These are phyloP conservation scores for Flaveria floridana DNA, from an alignment of 140 eudicot species.

Conservation along the genomic window DNA sequence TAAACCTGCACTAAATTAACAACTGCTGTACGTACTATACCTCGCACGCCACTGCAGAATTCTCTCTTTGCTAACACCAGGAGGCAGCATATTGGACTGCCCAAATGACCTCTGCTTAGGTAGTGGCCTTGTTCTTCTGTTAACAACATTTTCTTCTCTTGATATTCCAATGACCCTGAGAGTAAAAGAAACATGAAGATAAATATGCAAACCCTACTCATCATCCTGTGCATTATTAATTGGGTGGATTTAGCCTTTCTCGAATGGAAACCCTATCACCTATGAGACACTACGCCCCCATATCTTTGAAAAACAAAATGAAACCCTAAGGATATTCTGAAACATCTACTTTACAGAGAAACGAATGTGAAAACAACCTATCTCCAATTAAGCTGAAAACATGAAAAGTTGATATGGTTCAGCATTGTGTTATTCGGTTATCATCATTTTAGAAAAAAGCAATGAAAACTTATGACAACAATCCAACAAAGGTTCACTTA, in stretches of 20 bases:
- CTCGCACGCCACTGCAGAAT: constrained; percentile 66
- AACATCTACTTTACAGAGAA: neutral
- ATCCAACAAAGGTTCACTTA: no score
- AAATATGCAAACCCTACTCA: no score
- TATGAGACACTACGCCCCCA: neutral
- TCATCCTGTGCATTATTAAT: no score
- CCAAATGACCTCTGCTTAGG: constrained; percentile 61
- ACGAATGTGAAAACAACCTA: neutral
- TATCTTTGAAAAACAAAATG: neutral
- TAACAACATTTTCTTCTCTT: constrained; percentile 33
- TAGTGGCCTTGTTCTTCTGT: constrained; percentile 47
- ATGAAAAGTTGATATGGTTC: no score
- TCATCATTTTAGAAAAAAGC: no score
- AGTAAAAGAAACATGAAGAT: constrained; percentile 13
- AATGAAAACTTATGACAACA: no score
- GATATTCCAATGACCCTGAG: constrained; percentile 44
- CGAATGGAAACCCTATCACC: neutral
- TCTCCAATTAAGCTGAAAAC: no score
- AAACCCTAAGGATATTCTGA: neutral
- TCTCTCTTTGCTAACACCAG: constrained; percentile 43
- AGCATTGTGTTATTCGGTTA: no score
- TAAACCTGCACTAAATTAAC: neutral
- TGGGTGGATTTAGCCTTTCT: no score
- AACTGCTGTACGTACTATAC: constrained; percentile 24
- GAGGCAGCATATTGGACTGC: constrained; percentile 27